Base-by-base conservation (phyloP, 2,329 filamentous ascomycete species). In the Falciphora oryzae region DNA sequence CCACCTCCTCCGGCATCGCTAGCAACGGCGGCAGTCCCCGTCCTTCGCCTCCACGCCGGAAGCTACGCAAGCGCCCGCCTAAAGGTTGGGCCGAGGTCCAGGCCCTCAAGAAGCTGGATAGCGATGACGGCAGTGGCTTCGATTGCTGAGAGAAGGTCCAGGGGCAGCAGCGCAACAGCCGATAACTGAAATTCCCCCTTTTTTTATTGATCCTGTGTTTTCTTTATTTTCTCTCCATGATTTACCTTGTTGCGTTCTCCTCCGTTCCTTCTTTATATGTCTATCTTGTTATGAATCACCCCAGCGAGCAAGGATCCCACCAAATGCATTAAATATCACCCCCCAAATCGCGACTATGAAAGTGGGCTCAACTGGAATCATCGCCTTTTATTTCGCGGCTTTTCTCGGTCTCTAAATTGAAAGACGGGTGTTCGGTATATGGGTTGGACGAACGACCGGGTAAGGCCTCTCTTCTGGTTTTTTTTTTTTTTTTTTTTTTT, bases 21-120 rank as follows among this genome's bases (percentile, higher is more conserved):
- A 38, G 44, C 57, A 59, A 28, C 58, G 11, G 18, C 31, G 58
- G 7, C 58, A 6, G 28, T 16, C 28, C 22, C 44, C 44, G 59
- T 67, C 64, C 74, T 75, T 38, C 63, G 70, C 59, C 59, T 38
- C 59, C n/a, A 14, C 75, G 77, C 63, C 74, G 78, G 66, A 82
- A 79, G 70, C 74, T 81, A 64, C 77, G 73, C 68, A 82, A 82
- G 71, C 75, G 73, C 66, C 74, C 69, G 44, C 75, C 75, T 8
- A 70, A 65, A 50, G 71, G 68, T 25, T 72, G 71, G 68, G 68
- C 68, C 8, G 73, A 74, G 60, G 69, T 67, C 16, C 70, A 72
- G 66, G 68, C 70, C 53, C 66, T 74, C 57, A 68, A 70, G 61
- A 71, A 72, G 64, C 27, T 70, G 64, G 65, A 68, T 44, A 65